Evolutionary conservation across 331 rosid species (phyloP).

Genomic region (Acacia pycnantha): DNA sequence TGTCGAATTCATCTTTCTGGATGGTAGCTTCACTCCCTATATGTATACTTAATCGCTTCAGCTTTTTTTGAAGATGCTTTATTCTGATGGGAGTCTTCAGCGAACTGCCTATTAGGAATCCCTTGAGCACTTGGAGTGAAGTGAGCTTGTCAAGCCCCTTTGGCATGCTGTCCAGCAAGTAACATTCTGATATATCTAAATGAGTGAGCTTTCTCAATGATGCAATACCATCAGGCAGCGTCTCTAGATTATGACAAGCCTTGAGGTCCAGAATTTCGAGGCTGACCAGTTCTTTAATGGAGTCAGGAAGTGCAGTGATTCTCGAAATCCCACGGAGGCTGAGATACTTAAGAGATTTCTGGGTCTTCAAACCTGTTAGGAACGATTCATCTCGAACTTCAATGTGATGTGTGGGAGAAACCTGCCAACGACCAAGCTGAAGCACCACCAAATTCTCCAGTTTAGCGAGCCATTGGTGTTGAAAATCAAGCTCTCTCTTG

Average conservation of each 20-base stretch:
- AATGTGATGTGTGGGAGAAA: slow-evolving; percentile 35
- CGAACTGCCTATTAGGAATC: slow-evolving; percentile 32
- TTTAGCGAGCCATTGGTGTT: slow-evolving; percentile 3
- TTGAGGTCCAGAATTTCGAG: slow-evolving; percentile 52
- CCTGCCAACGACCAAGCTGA: slow-evolving; percentile 54
- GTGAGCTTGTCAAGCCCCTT: slow-evolving; percentile 31
- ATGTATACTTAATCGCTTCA: background rate
- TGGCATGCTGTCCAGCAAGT: slow-evolving; percentile 51
- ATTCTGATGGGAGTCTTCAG: background rate
- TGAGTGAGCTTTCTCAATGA: slow-evolving; percentile 41
- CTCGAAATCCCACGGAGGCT: slow-evolving; percentile 57
- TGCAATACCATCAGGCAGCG: slow-evolving; percentile 34
- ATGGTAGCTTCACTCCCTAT: too few relatives aligned
- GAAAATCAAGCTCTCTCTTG: slow-evolving; percentile 23
- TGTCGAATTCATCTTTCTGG: too few relatives aligned
- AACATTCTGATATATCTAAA: slow-evolving; percentile 50
- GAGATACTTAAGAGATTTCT: slow-evolving; percentile 41
- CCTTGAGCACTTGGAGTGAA: slow-evolving; percentile 46
- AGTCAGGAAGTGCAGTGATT: slow-evolving; percentile 33
- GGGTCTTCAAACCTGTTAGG: slow-evolving; percentile 19
- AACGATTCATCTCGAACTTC: slow-evolving; percentile 39
- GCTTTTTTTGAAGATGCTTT: background rate
- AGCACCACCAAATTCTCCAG: slow-evolving; percentile 42
- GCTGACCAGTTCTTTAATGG: slow-evolving; percentile 16
- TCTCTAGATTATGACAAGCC: slow-evolving; percentile 55